Percentiles rank a stretch among this genome's conserved stretches.
phyloP scores from a whole-genome alignment of 1,284 basidiomycete genomes.

The Pseudomicrostroma phylloplanum region DNA sequence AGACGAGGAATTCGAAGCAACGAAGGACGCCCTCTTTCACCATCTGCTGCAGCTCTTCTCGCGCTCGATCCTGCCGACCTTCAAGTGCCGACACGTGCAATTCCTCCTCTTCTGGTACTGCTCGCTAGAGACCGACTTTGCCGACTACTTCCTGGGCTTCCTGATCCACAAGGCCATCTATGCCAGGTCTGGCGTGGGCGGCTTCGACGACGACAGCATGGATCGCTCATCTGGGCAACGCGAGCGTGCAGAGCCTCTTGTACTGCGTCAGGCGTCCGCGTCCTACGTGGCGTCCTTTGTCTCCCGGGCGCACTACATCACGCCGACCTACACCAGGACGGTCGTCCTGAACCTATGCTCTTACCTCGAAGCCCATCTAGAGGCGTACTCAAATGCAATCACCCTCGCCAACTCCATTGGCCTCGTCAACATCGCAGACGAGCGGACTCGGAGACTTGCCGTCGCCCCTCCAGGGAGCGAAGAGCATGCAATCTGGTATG shows the following conservation, averaged over 20 bases:
- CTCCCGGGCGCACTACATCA: conserved; percentile 80
- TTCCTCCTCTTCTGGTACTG: conserved; percentile 94
- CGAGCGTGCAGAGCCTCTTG: conserved; percentile 26
- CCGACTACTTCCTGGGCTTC: conserved; percentile 86
- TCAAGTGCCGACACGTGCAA: conserved; percentile 93
- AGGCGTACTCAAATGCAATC: conserved; percentile 40
- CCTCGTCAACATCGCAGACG: not conserved
- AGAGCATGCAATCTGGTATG: conserved; percentile 66
- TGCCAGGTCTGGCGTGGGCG: conserved; percentile 36
- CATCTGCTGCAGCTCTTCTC: conserved; percentile 87
- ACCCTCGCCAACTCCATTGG: not conserved
- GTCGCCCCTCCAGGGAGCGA: conserved; percentile 23
- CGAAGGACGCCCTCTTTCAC: conserved; percentile 59
- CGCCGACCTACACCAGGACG: conserved; percentile 66
- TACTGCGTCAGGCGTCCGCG: conserved; percentile 45
- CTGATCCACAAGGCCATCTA: conserved; percentile 82
- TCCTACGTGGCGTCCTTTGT: conserved; percentile 68
- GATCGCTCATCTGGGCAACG: not conserved
- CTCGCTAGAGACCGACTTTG: conserved; percentile 79
- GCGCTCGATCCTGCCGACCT: conserved; percentile 84
- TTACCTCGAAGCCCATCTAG: conserved; percentile 65
- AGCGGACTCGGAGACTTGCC: conserved; percentile 12
- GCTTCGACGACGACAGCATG: conserved; percentile 18
- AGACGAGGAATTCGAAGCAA: not conserved
- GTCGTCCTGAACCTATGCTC: conserved; percentile 78